phyloP scores from a whole-genome alignment of 192 early-diverging fungal species.

The Coemansia sp. region DNA sequence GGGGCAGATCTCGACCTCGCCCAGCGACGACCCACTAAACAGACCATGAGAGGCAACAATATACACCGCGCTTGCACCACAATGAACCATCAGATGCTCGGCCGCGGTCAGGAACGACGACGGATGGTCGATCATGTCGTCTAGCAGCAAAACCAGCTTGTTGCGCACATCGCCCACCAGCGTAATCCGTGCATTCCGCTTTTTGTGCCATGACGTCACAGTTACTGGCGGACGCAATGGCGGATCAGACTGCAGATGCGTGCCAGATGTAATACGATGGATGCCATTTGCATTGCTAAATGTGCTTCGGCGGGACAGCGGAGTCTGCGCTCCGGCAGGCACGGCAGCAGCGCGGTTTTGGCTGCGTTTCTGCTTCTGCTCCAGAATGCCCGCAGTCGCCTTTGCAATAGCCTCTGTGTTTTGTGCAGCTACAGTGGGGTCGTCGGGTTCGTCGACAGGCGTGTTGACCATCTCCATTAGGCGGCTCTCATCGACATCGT shows the following conservation, averaged over 20 bases:
- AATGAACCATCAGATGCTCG: slow-evolving; percentile 81
- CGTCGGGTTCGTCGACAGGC: slow-evolving; percentile 34
- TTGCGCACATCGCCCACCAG: slow-evolving; percentile 91
- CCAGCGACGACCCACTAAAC: slow-evolving; percentile 81
- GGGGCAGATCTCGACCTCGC: slow-evolving; percentile 77
- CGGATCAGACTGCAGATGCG: slow-evolving; percentile 52
- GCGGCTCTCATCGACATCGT: slow-evolving; percentile 45
- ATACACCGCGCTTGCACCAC: slow-evolving; percentile 77
- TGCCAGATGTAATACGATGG: slow-evolving; percentile 52
- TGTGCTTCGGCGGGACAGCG: slow-evolving; percentile 12
- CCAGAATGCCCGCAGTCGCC: slow-evolving; percentile 35
- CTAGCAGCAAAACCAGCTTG: slow-evolving; percentile 86
- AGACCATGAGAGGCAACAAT: slow-evolving; percentile 95
- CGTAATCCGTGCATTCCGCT: slow-evolving; percentile 64
- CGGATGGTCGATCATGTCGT: slow-evolving; percentile 92
- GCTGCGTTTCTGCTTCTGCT: slow-evolving; percentile 22
- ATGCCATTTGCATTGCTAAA: slow-evolving; percentile 15
- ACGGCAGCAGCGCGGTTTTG: slow-evolving; percentile 30
- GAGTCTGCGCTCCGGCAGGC: slow-evolving; percentile 17
- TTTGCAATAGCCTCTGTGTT: slow-evolving; percentile 40
- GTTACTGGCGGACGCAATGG: slow-evolving; percentile 48
- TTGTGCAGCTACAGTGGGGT: slow-evolving; percentile 10
- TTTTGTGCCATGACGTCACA: slow-evolving; percentile 56
- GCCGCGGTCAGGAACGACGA: slow-evolving; percentile 91
- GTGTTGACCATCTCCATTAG: slow-evolving; percentile 58